Conservation (phyloP, 345 rosid genomes). For the Gossypium ekmanianum region DNA sequence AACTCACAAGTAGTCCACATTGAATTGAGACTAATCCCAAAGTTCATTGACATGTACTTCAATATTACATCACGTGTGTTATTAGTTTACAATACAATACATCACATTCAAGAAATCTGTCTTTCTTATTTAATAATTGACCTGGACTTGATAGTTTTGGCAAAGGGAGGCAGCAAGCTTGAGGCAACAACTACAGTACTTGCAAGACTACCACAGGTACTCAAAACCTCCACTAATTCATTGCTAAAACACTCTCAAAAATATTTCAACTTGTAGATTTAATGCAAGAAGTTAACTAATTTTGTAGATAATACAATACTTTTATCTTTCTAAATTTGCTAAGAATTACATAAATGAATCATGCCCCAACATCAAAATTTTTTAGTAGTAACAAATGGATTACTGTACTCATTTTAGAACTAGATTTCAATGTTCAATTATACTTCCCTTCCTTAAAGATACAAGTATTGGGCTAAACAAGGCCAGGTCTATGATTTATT, state of each 20-base stretch:
- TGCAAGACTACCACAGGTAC: constrained; percentile 75
- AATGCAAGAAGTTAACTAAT: background rate
- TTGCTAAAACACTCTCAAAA: background rate
- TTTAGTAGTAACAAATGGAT: too few relatives aligned
- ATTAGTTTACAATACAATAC: background rate
- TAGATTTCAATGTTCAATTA: background rate
- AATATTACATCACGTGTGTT: background rate
- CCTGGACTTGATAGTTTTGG: constrained; percentile 54
- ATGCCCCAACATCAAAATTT: too few relatives aligned
- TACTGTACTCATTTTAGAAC: background rate
- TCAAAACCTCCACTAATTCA: background rate
- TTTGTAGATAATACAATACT: background rate
- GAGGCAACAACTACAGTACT: constrained; percentile 59
- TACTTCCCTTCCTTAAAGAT: background rate
- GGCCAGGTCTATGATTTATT: too few relatives aligned
- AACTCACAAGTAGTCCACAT: background rate
- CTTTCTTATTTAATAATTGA: constrained; percentile 8
- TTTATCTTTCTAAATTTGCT: background rate
- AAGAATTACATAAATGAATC: background rate
- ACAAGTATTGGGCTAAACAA: background rate
- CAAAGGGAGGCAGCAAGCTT: constrained; percentile 66
- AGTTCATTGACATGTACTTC: background rate
- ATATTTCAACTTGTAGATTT: background rate
- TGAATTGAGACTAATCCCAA: background rate
- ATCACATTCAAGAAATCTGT: background rate